Evolutionary conservation across 306 rosid species (phyloP).

Genomic region (Cotoneaster glaucophyllus): DNA sequence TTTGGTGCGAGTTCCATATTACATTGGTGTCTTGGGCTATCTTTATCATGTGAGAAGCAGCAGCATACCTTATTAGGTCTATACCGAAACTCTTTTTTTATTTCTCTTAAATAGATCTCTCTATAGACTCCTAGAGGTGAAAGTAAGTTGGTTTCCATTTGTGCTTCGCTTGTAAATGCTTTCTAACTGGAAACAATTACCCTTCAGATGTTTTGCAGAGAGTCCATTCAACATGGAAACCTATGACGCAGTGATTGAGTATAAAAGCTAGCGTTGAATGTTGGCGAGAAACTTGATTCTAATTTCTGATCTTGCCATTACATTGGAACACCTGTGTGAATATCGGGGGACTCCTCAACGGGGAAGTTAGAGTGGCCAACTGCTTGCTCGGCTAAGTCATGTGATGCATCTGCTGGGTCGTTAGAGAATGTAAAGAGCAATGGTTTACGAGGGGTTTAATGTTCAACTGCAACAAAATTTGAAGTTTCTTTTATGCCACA

Average conservation of each 20-base stretch:
- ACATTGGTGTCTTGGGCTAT: no score
- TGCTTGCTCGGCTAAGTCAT: not conserved
- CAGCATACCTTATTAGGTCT: no score
- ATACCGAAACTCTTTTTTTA: no score
- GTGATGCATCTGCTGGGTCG: not conserved
- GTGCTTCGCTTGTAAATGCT: not conserved
- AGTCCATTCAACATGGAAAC: slow-evolving; percentile 45
- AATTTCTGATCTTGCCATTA: not conserved
- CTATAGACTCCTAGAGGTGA: not conserved
- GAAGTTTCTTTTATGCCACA: not conserved
- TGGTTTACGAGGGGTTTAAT: not conserved
- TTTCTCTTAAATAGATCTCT: not conserved
- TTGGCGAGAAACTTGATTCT: not conserved
- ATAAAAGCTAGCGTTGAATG: slow-evolving; percentile 16
- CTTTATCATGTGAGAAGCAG: no score
- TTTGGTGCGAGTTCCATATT: not conserved
- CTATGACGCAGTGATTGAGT: slow-evolving; percentile 48
- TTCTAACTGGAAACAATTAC: not conserved
- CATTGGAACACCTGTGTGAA: not conserved
- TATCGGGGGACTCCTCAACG: not conserved
- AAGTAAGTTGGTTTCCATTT: no score
- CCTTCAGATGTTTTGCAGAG: slow-evolving; percentile 48
- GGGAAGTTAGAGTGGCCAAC: not conserved
- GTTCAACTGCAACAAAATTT: not conserved
- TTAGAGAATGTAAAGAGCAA: not conserved